A percentile compares a stretch with the other conserved stretches of the same genome.
Evolutionary conservation across 169 alveolate genomes (phyloP).

Genomic region (Eimeria brunetti): DNA sequence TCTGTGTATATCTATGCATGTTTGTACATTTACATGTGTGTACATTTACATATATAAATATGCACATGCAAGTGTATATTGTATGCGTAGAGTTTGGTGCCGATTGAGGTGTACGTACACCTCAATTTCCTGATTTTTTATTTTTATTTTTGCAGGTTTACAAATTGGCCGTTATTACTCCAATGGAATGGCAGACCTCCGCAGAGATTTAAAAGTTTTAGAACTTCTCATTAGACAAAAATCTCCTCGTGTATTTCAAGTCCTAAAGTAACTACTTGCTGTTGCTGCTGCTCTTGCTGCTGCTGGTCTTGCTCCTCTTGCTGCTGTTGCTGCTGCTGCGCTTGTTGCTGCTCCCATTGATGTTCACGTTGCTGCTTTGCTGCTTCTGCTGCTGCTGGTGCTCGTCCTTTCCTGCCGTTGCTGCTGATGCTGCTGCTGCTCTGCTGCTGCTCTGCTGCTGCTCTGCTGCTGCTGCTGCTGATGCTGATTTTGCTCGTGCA

Average conservation of each 20-base stretch:
- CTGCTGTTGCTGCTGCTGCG: background rate
- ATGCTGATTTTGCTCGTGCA: too few relatives aligned
- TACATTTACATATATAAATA: too few relatives aligned
- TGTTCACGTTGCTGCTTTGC: background rate
- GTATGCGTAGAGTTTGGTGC: too few relatives aligned
- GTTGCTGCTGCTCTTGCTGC: background rate
- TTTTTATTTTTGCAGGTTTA: slow-evolving; percentile 2
- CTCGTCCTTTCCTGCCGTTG: background rate
- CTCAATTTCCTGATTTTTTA: background rate
- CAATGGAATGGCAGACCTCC: slow-evolving; percentile 88
- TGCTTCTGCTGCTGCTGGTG: background rate
- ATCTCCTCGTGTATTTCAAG: slow-evolving; percentile 84
- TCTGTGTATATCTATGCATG: too few relatives aligned
- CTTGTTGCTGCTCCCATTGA: background rate
- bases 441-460: too few relatives aligned
- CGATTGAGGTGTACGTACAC: background rate
- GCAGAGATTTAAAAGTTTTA: slow-evolving; percentile 89
- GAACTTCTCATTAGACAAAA: slow-evolving; percentile 85
- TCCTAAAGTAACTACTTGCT: slow-evolving; percentile 84
- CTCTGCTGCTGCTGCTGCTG: too few relatives aligned
- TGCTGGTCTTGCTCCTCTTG: background rate
- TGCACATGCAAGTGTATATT: too few relatives aligned
- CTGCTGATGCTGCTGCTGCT: background rate
- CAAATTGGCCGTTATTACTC: slow-evolving; percentile 87
- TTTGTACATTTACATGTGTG: too few relatives aligned